A percentile compares a stretch with the other conserved stretches of the same genome.
phyloP scores from a whole-genome alignment of 2,329 filamentous ascomycete species.

The Talaromyces piceae region DNA sequence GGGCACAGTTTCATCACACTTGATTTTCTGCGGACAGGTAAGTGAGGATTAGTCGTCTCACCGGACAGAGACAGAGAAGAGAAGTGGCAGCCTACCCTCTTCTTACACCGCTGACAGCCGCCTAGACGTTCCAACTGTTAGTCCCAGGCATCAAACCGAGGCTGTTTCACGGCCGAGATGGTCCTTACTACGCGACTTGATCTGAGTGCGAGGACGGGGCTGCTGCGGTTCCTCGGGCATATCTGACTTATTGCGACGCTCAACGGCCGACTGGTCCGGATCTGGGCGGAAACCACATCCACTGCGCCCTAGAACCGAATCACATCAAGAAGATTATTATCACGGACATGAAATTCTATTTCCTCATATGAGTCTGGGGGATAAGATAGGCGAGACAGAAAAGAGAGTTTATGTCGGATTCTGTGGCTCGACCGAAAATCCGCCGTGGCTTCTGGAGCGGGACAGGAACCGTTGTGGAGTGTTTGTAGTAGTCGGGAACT shows the following conservation, averaged over 20 bases:
- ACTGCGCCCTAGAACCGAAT: too few relatives aligned
- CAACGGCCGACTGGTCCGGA: too few relatives aligned
- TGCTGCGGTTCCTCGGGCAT: background rate
- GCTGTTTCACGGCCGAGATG: background rate
- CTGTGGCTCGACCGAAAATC: background rate
- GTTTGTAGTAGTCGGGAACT: too few relatives aligned
- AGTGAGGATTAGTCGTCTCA: background rate
- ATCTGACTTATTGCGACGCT: too few relatives aligned
- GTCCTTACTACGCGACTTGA: background rate
- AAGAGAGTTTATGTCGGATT: background rate
- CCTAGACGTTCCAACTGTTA: background rate
- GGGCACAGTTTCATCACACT: constrained; percentile 5
- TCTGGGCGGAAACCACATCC: too few relatives aligned
- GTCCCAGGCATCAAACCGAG: background rate
- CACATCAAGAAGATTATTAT: too few relatives aligned
- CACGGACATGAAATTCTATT: too few relatives aligned
- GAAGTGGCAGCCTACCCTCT: background rate
- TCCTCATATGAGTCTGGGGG: background rate
- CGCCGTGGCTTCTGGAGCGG: too few relatives aligned
- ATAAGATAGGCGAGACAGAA: too few relatives aligned
- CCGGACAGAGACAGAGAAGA: background rate
- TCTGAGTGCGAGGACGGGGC: background rate
- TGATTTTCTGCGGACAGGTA: constrained; percentile 4
- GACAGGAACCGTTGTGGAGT: too few relatives aligned
- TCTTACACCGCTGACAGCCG: background rate